phyloP scores from a whole-genome alignment of 768 basidiomycete species.

The Lactarius psammicola region DNA sequence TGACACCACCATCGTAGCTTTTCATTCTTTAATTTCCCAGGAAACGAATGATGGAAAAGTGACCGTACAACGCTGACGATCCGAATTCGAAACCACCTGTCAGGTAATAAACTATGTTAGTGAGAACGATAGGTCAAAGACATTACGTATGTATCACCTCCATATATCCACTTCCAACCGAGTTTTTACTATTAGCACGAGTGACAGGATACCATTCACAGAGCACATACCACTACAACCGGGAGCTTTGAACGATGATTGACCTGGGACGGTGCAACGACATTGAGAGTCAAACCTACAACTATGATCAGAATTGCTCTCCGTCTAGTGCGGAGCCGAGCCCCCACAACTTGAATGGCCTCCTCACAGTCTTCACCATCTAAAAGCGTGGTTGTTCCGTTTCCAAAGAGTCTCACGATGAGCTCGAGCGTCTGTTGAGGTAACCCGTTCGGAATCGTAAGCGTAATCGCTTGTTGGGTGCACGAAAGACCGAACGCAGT shows the following conservation, averaged over 20 bases:
- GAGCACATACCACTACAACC: slow-evolving; percentile 30
- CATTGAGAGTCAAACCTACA: slow-evolving; percentile 30
- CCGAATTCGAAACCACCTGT: slow-evolving; percentile 7
- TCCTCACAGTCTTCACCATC: slow-evolving; percentile 29
- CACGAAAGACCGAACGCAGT: slow-evolving; percentile 30
- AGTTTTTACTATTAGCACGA: not conserved
- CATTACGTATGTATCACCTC: slow-evolving; percentile 16
- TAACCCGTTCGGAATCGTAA: not conserved
- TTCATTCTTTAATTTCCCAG: not conserved
- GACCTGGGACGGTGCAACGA: slow-evolving; percentile 25
- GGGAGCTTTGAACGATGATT: slow-evolving; percentile 22
- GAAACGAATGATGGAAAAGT: not conserved
- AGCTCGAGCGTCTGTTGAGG: not conserved
- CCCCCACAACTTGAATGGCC: not conserved
- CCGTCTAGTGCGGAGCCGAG: not conserved
- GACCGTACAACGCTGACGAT: not conserved
- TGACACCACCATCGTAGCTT: slow-evolving; percentile 6
- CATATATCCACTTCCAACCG: slow-evolving; percentile 30
- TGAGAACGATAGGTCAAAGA: not conserved
- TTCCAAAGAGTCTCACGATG: not conserved
- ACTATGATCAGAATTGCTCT: not conserved
- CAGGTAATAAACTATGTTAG: not conserved
- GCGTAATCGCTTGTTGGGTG: slow-evolving; percentile 26
- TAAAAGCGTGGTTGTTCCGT: not conserved
- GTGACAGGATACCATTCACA: not conserved